phyloP scores from a whole-genome alignment of 140 eudicot species.

The Stevia rebaudiana region DNA sequence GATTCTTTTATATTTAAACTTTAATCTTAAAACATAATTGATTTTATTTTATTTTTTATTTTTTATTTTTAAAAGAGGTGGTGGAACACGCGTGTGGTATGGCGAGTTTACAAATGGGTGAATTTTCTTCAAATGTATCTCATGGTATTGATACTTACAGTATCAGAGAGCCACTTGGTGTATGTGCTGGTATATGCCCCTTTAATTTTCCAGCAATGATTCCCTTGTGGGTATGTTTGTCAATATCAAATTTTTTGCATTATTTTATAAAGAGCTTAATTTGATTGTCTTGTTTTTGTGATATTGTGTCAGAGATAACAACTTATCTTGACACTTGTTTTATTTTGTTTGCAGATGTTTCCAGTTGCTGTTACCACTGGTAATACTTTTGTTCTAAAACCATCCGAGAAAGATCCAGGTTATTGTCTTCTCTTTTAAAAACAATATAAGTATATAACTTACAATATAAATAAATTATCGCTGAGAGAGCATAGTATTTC shows the following conservation, averaged over 20 bases:
- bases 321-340: conserved; percentile 5
- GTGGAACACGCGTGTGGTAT: conserved; percentile 96
- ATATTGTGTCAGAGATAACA: conserved; percentile 3
- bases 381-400: conserved; percentile 80
- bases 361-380: conserved; percentile 95
- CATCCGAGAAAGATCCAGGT: conserved; percentile 99
- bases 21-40: conserved; percentile 1
- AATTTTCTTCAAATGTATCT: conserved; percentile 65
- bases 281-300: not conserved
- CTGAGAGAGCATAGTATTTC: not conserved
- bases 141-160: conserved; percentile 86
- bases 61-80: conserved; percentile 63
- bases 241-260: not conserved
- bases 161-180: conserved; percentile 92
- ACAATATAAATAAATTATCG: not conserved
- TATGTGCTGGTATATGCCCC: conserved; percentile 99
- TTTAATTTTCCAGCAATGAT: conserved; percentile 97
- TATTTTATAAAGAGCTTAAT: not conserved
- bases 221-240: conserved; percentile 81
- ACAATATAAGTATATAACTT: too few species aligned
- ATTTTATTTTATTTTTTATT: not conserved
- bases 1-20: not conserved
- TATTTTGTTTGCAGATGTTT: conserved; percentile 58
- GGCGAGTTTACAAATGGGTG: conserved; percentile 91
- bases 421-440: conserved; percentile 6